A percentile compares a stretch with the other conserved stretches of the same genome.
Evolutionary conservation across 2,329 filamentous ascomycete species (phyloP).

Genomic region (Aspergillus tubingensis): DNA sequence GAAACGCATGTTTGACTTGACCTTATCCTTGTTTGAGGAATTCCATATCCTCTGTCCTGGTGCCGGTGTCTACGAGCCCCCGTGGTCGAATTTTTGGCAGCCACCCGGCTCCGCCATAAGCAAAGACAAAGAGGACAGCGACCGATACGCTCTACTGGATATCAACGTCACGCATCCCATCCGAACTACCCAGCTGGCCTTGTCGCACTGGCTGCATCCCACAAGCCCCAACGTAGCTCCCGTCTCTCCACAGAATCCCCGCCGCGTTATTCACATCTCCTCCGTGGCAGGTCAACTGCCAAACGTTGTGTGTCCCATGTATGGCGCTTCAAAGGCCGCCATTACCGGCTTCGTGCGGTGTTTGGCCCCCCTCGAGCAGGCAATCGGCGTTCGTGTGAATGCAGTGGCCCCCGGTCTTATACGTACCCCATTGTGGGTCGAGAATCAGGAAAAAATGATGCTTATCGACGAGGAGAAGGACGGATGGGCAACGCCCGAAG

Average conservation of each 20-base stretch:
- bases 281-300: background rate
- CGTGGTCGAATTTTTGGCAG: background rate
- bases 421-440: background rate
- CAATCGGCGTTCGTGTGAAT: background rate
- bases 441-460: background rate
- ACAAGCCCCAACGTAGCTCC: background rate
- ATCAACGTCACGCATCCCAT: background rate
- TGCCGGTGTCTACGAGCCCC: background rate
- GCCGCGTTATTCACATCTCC: background rate
- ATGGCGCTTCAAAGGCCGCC: background rate
- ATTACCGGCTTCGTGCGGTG: background rate
- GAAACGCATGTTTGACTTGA: background rate
- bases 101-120: background rate
- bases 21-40: background rate
- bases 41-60: background rate
- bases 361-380: background rate
- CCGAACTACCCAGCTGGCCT: background rate
- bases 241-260: background rate
- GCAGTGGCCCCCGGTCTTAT: background rate
- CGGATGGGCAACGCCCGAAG: background rate
- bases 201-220: background rate
- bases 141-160: background rate
- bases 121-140: background rate
- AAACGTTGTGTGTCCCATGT: background rate
- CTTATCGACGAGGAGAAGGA: background rate